phyloP scores from a whole-genome alignment of 306 rosid species.

The Begonia loranthoides region DNA sequence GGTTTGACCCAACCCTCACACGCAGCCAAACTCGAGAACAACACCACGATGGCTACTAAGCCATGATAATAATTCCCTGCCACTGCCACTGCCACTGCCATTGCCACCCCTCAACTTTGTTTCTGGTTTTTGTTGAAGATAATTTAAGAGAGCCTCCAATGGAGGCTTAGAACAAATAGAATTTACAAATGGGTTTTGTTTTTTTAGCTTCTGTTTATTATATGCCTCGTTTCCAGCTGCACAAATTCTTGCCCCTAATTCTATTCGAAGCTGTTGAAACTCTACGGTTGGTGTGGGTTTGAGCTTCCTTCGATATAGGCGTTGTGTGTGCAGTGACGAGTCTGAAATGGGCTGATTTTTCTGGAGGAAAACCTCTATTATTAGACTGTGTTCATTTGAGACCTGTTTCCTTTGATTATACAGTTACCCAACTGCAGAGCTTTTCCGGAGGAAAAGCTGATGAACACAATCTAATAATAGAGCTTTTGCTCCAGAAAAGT shows the following conservation, averaged over 20 bases:
- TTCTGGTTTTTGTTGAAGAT: not conserved
- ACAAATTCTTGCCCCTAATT: constrained; percentile 6
- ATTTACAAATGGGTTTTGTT: constrained; percentile 12
- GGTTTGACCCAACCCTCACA: not conserved
- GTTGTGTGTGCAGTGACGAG: not conserved
- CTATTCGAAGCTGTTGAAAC: constrained; percentile 11
- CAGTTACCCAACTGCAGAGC: no score
- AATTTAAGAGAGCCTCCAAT: constrained; percentile 17
- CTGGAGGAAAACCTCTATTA: constrained; percentile 7
- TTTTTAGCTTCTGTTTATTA: constrained; percentile 8
- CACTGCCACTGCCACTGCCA: constrained; percentile 29
- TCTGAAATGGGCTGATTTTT: constrained; percentile 6
- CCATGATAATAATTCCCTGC: constrained; percentile 9
- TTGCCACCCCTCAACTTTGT: no score
- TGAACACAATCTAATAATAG: not conserved
- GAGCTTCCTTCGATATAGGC: constrained; percentile 5
- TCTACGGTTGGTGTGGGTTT: constrained; percentile 12
- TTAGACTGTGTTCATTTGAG: not conserved
- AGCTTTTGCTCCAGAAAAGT: constrained; percentile 8
- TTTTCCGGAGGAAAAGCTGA: no score
- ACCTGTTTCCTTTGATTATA: no score
- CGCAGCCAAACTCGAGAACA: constrained; percentile 8
- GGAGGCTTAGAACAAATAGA: constrained; percentile 20
- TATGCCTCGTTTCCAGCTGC: constrained; percentile 9
- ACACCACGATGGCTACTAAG: constrained; percentile 8